A percentile compares a stretch with the other conserved stretches of the same genome.
phyloP scores from a whole-genome alignment of 139 green algal species.

The Coccomyxa sp. region DNA sequence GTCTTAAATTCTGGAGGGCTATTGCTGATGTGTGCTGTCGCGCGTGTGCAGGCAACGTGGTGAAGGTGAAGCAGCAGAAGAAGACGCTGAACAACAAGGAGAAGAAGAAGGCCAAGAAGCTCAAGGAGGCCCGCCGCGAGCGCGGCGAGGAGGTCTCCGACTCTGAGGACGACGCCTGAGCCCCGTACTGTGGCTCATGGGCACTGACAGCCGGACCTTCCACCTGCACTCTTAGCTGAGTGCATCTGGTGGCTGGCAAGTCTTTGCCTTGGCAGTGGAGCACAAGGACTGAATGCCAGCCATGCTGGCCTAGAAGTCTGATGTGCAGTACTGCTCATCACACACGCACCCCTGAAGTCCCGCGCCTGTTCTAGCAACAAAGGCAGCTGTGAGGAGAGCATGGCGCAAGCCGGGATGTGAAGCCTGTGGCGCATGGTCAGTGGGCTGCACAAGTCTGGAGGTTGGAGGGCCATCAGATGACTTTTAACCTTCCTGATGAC shows the following conservation, averaged over 20 bases:
- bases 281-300: background rate
- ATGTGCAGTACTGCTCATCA: background rate
- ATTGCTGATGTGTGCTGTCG: background rate
- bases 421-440: background rate
- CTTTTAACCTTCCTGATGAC: background rate
- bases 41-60: conserved; percentile 75
- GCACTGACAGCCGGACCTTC: background rate
- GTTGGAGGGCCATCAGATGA: background rate
- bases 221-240: background rate
- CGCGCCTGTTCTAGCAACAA: background rate
- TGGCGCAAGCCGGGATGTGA: too few species aligned
- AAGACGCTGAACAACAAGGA: conserved; percentile 86
- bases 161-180: conserved; percentile 53
- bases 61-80: conserved; percentile 81
- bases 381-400: too few species aligned
- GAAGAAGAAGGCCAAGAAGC: conserved; percentile 24
- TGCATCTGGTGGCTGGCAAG: background rate
- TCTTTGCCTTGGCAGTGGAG: background rate
- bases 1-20: background rate
- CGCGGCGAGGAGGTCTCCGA: conserved; percentile 77
- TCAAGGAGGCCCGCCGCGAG: conserved; percentile 50
- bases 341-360: too few species aligned
- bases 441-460: background rate
- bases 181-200: background rate
- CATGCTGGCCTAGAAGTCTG: background rate